Conservation (phyloP, 768 basidiomycete species). For the Macrolepiota albuminosa region DNA sequence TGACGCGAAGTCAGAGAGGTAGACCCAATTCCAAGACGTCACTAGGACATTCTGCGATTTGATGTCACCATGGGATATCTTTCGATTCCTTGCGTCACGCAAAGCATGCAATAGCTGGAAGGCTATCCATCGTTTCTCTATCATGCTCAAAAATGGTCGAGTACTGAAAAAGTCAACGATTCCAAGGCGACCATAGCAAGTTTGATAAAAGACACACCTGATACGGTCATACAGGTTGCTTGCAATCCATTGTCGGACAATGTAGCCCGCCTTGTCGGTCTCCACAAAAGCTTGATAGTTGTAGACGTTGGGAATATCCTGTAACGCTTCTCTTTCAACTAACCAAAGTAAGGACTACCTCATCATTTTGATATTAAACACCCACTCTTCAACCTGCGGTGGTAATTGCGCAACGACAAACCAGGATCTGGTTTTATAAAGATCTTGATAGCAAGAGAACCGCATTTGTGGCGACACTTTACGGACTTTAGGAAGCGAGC, state of each 20-base stretch:
- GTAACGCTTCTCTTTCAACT: conserved; percentile 85
- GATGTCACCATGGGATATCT: conserved; percentile 96
- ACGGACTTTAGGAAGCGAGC: conserved; percentile 66
- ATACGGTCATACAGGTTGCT: conserved; percentile 96
- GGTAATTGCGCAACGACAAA: conserved; percentile 69
- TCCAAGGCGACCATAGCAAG: neutral
- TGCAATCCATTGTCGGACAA: conserved; percentile 91
- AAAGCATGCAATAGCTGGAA: conserved; percentile 89
- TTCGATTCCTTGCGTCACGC: conserved; percentile 74
- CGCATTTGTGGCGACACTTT: conserved; percentile 79
- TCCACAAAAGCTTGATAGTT: conserved; percentile 88
- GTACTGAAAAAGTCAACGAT: conserved; percentile 50
- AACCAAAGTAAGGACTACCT: conserved; percentile 8
- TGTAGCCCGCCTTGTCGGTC: conserved; percentile 94
- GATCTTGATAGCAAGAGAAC: conserved; percentile 87
- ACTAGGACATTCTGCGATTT: conserved; percentile 97
- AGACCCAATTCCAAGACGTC: conserved; percentile 94
- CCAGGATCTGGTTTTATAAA: conserved; percentile 93
- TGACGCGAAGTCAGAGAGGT: conserved; percentile 90
- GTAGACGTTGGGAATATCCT: conserved; percentile 85
- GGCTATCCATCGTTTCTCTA: conserved; percentile 98
- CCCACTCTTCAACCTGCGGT: conserved; percentile 73
- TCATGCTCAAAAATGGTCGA: conserved; percentile 82
- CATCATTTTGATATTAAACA: conserved; percentile 9
- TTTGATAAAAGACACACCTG: conserved; percentile 52